These are phyloP conservation scores for Geotrichum klebahnii DNA, from an alignment of 1,139 yeast species.

Conservation along the genomic window DNA sequence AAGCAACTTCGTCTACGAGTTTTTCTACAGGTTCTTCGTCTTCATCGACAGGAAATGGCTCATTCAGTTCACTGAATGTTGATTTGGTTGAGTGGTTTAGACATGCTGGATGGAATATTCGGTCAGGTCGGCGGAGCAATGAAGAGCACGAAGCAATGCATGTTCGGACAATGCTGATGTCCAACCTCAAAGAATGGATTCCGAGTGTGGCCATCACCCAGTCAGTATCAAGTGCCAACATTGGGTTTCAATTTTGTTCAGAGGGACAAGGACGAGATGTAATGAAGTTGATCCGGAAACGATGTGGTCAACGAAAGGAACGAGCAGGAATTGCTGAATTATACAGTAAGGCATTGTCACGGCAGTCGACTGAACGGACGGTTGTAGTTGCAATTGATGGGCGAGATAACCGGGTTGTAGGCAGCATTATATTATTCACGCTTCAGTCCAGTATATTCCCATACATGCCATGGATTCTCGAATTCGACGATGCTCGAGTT, in stretches of 20 bases:
- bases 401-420: conserved; percentile 42
- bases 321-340: conserved; percentile 9
- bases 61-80: no score
- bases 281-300: not conserved
- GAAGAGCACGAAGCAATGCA: not conserved
- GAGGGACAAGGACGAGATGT: not conserved
- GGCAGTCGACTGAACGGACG: not conserved
- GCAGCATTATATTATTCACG: conserved; percentile 53
- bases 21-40: not conserved
- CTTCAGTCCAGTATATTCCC: conserved; percentile 47
- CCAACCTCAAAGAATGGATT: not conserved
- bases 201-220: not conserved
- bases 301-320: not conserved
- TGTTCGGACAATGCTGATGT: not conserved
- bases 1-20: not conserved
- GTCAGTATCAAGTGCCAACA: not conserved
- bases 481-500: conserved; percentile 38
- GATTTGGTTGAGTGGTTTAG: conserved; percentile 33
- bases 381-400: no score
- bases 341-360: conserved; percentile 3
- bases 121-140: conserved; percentile 7
- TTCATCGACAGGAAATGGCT: no score
- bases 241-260: not conserved
- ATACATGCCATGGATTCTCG: conserved; percentile 50
- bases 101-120: conserved; percentile 34